These are phyloP conservation scores for Mallotus repandus DNA, from an alignment of 441 rosid genomes.

Conservation along the genomic window DNA sequence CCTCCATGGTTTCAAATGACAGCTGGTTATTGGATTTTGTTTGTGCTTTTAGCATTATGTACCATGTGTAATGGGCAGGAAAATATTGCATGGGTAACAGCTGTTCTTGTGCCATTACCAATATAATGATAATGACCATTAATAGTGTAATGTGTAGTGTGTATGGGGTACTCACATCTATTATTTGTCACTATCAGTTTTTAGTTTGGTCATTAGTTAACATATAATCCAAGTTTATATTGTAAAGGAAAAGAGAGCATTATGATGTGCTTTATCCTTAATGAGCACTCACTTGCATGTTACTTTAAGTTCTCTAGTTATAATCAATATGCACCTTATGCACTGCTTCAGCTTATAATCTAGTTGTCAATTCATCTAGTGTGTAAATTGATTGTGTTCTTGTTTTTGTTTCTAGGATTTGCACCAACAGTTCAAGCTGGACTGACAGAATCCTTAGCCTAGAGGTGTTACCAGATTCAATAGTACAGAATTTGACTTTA, in stretches of 20 bases:
- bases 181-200: not conserved
- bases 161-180: not conserved
- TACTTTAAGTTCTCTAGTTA: not conserved
- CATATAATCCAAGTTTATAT: not conserved
- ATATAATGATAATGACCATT: not conserved
- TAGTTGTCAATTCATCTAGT: conserved; percentile 5
- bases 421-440: conserved; percentile 87
- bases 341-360: not conserved
- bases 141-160: not conserved
- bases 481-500: conserved; percentile 47
- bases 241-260: not conserved
- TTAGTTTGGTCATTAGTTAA: not conserved
- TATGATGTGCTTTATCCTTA: not conserved
- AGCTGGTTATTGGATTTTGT: not conserved
- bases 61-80: not conserved
- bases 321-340: not conserved
- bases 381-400: not conserved
- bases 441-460: conserved; percentile 60
- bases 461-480: conserved; percentile 62
- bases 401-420: conserved; percentile 43
- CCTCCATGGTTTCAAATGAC: not conserved
- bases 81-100: not conserved
- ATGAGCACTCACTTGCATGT: no score
- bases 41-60: not conserved
- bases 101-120: not conserved